A percentile compares a stretch with the other conserved stretches of the same genome.
Conservation (phyloP, 176 grass and related monocot species). For the Alloteropsis semialata region DNA sequence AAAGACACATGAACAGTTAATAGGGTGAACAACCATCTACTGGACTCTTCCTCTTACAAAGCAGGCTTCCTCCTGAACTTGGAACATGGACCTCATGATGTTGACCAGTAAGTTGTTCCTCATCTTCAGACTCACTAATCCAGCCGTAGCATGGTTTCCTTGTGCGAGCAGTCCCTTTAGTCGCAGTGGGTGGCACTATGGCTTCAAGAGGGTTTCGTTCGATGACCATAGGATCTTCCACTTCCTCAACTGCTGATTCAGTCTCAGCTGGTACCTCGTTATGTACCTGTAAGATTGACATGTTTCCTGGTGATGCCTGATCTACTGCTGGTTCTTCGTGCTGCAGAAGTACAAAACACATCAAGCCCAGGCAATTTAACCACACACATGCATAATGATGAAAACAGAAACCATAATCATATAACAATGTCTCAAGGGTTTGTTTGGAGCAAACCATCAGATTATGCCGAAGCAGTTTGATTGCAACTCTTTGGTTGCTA, state of each 20-base stretch:
- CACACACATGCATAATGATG: neutral
- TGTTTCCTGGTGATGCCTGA: neutral
- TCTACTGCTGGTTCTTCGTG: neutral
- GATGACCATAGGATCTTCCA: neutral
- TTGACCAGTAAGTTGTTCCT: neutral
- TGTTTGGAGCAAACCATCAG: neutral
- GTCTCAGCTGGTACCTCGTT: neutral
- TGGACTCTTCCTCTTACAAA: conserved; percentile 4
- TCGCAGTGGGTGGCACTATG: neutral
- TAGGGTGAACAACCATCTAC: neutral
- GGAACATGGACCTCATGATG: neutral
- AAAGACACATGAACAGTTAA: neutral
- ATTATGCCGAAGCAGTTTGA: no score
- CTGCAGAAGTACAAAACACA: neutral
- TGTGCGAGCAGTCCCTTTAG: neutral
- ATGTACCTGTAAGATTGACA: neutral
- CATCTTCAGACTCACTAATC: conserved; percentile 27
- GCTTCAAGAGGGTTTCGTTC: neutral
- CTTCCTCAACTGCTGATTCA: neutral
- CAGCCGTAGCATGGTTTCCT: conserved; percentile 22
- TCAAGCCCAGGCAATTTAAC: neutral
- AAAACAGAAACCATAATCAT: neutral
- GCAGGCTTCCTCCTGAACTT: neutral
- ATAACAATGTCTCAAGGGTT: neutral
- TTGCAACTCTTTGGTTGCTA: neutral